Conservation (phyloP, 805 yeast genomes). For the Candida fluviatilis region DNA sequence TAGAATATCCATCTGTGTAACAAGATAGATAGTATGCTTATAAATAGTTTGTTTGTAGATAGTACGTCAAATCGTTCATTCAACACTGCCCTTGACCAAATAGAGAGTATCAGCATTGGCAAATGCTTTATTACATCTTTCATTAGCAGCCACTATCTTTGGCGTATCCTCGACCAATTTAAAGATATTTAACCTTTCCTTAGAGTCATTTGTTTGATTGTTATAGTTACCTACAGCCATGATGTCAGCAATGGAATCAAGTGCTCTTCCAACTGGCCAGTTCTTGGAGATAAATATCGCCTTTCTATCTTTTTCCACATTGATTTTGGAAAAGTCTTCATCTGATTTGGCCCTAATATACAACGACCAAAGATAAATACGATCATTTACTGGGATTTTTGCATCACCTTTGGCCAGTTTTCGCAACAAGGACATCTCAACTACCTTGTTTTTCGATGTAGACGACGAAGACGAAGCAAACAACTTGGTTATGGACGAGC, state of each 20-base stretch:
- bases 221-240: conserved; percentile 48
- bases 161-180: conserved; percentile 28
- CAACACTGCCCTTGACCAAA: conserved; percentile 45
- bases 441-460: conserved; percentile 11
- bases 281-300: conserved; percentile 47
- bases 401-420: conserved; percentile 51
- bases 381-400: conserved; percentile 37
- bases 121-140: conserved; percentile 38
- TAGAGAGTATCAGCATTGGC: conserved; percentile 49
- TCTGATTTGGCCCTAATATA: conserved; percentile 27
- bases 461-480: conserved; percentile 4
- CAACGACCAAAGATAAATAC: conserved; percentile 48
- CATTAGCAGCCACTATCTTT: conserved; percentile 23
- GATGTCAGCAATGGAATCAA: conserved; percentile 49
- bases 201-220: conserved; percentile 38
- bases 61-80: too few species aligned
- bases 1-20: too few species aligned
- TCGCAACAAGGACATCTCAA: conserved; percentile 34
- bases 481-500: conserved; percentile 1
- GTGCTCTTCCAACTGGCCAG: conserved; percentile 58
- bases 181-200: conserved; percentile 47
- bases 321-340: conserved; percentile 20
- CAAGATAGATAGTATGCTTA: too few species aligned
- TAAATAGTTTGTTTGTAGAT: too few species aligned
- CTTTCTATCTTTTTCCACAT: conserved; percentile 22